Conservation (phyloP, 108 stramenopile genomes). For the Fistulifera pelliculosa region DNA sequence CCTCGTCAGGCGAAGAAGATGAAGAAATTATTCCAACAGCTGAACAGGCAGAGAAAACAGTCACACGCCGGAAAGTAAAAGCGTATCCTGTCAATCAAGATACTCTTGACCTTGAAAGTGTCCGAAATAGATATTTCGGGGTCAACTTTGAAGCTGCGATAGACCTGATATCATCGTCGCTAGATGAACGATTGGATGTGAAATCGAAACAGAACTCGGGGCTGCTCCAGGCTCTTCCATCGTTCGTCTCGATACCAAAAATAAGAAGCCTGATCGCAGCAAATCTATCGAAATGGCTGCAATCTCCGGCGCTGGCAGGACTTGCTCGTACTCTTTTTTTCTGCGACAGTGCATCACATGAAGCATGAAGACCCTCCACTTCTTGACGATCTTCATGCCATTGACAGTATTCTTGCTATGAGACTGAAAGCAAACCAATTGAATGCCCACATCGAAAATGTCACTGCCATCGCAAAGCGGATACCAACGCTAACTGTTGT, state of each 20-base stretch:
- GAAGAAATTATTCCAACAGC: slow-evolving; percentile 31
- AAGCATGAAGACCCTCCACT: slow-evolving; percentile 51
- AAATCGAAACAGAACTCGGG: slow-evolving; percentile 78
- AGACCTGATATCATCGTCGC: slow-evolving; percentile 28
- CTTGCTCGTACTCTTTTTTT: slow-evolving; percentile 54
- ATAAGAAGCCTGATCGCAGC: slow-evolving; percentile 42
- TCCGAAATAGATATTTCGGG: slow-evolving; percentile 54
- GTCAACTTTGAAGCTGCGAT: slow-evolving; percentile 33
- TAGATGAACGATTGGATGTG: slow-evolving; percentile 42
- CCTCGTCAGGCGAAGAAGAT: slow-evolving; percentile 50
- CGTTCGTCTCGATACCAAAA: slow-evolving; percentile 39
- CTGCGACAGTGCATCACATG: slow-evolving; percentile 35
- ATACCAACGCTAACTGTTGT: slow-evolving; percentile 42
- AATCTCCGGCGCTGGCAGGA: slow-evolving; percentile 72
- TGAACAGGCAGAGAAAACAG: slow-evolving; percentile 3
- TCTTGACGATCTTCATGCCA: slow-evolving; percentile 44
- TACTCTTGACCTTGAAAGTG: slow-evolving; percentile 23
- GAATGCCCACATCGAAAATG: slow-evolving; percentile 53
- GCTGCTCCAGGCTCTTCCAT: slow-evolving; percentile 44
- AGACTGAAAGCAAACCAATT: slow-evolving; percentile 65
- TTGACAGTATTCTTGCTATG: slow-evolving; percentile 57
- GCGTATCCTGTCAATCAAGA: slow-evolving; percentile 19
- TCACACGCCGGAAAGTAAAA: background rate
- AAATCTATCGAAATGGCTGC: slow-evolving; percentile 66
- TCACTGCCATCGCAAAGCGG: slow-evolving; percentile 39